Evolutionary conservation across 352 stramenopile genomes (phyloP), one percentile per base, ranked within the genome.

Genomic region (Pythium aristosporum): DNA sequence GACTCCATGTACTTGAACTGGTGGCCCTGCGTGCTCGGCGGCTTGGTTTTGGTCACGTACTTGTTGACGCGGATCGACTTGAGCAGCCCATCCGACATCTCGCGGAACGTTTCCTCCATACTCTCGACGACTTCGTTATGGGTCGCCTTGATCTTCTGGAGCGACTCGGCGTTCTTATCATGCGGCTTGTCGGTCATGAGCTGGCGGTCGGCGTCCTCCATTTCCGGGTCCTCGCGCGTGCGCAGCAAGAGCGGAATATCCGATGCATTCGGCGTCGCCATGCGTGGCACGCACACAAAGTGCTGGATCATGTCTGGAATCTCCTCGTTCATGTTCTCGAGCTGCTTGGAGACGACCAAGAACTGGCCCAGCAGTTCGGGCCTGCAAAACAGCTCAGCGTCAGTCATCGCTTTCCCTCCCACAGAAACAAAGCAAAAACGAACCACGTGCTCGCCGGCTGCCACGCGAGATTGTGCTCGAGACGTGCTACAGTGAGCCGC

Each of bases 261-360:
- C 4, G 83, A 60, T 9, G 85, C 75, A 50, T 92, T 91, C 10
- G 83, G 85, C 46, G 84, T 91, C 69, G 83, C 83, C 83, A 94
- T 92, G 49, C 83, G 80, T 52, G 85, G 83, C 30, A 91, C 82
- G 43, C 85, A 94, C 12, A 83, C 85, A 62, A 92, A 94, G 55
- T 94, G 85, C 71, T 92, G 85, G 61, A 94, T 69, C 64, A 91
- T 72, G 44, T 94, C 85, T 18, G 85, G 85, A 52, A 94, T 89
- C 55, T 94, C 85, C 25, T 94, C 83, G 67, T 92, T 91, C 77
- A 94, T 94, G 69, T 94, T 94, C 72, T 94, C 85, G 23, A 94
- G 69, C 63, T 94, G 85, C 69, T 94, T 94, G 51, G 85, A 80
- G 57, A 94, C 91, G 41, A 94, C 85, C 79, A 91, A 88, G 67